Evolutionary conservation across 1,139 yeast species (phyloP).

Genomic region (Sugiyamaella neomexicana): DNA sequence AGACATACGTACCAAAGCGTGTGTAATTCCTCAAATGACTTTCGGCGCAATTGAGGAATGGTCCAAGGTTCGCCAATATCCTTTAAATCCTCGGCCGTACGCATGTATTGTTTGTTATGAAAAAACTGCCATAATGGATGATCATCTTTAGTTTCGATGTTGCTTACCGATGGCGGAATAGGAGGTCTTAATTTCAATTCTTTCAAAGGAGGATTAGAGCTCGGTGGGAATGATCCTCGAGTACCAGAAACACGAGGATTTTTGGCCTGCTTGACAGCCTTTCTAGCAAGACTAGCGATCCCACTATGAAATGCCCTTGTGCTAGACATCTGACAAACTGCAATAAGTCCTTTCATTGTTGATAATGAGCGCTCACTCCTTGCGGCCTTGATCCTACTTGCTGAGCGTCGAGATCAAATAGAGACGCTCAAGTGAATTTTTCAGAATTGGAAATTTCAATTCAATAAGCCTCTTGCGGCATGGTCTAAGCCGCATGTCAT

Average conservation of each 20-base stretch:
- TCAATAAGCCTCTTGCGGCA: not conserved
- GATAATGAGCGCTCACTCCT: not conserved
- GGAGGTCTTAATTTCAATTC: slow-evolving; percentile 69
- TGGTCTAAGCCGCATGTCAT: not conserved
- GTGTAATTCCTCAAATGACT: slow-evolving; percentile 89
- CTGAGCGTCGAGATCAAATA: not conserved
- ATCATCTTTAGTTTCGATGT: slow-evolving; percentile 71
- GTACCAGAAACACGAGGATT: not conserved
- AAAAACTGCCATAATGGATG: slow-evolving; percentile 98
- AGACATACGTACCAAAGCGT: slow-evolving; percentile 84
- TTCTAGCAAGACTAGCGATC: not conserved
- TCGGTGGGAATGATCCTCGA: slow-evolving; percentile 5
- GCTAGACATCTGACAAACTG: not conserved
- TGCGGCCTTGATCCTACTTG: not conserved
- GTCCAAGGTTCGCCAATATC: slow-evolving; percentile 80
- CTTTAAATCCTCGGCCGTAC: slow-evolving; percentile 59
- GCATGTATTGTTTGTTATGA: slow-evolving; percentile 55
- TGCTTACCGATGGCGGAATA: slow-evolving; percentile 74
- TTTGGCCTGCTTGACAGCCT: not conserved
- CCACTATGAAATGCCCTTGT: slow-evolving; percentile 5
- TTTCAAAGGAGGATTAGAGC: slow-evolving; percentile 10
- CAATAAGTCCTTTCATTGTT: slow-evolving; percentile 6
- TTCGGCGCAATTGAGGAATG: slow-evolving; percentile 83
- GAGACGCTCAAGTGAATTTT: slow-evolving; percentile 1
- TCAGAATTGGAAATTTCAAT: not conserved